A percentile compares a stretch with the other conserved stretches of the same genome.
These are phyloP conservation scores for Telopea speciosissima DNA, from an alignment of 177 flowering plant species.

Conservation along the genomic window DNA sequence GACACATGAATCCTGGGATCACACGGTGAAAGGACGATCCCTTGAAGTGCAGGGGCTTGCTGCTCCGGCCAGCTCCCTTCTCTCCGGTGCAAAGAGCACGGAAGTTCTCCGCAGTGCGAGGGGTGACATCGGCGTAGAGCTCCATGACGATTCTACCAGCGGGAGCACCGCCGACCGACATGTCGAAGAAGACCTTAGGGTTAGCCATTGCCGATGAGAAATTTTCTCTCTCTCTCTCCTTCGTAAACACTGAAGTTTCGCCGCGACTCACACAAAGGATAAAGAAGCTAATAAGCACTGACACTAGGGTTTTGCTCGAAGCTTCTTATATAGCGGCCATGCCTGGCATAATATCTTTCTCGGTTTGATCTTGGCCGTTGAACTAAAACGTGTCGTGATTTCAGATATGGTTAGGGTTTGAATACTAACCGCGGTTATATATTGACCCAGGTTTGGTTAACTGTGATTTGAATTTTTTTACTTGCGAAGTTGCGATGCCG, in stretches of 20 bases:
- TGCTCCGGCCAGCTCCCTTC: conserved; percentile 33
- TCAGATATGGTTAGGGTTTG: background rate
- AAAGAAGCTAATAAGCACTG: too few relatives aligned
- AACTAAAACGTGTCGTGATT: background rate
- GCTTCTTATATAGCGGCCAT: background rate
- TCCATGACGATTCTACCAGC: conserved; percentile 56
- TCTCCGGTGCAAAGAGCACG: conserved; percentile 69
- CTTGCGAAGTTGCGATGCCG: too few relatives aligned
- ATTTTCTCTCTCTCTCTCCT: background rate
- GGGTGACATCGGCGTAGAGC: conserved; percentile 36
- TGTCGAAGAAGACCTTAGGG: conserved; percentile 44
- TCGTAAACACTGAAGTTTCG: too few relatives aligned
- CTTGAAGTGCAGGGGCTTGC: conserved; percentile 47
- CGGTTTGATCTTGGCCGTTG: conserved; percentile 3
- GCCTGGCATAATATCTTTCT: background rate
- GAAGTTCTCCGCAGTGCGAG: conserved; percentile 56
- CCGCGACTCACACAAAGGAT: background rate
- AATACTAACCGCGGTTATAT: background rate
- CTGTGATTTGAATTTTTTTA: too few relatives aligned
- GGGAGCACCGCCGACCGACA: conserved; percentile 32
- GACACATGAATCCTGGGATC: conserved; percentile 20
- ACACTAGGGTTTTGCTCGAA: background rate
- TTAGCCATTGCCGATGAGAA: conserved; percentile 20
- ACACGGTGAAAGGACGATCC: conserved; percentile 26
- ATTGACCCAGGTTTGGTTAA: background rate